Conservation (phyloP, 768 basidiomycete species). For the Rhizopogon salebrosus region DNA sequence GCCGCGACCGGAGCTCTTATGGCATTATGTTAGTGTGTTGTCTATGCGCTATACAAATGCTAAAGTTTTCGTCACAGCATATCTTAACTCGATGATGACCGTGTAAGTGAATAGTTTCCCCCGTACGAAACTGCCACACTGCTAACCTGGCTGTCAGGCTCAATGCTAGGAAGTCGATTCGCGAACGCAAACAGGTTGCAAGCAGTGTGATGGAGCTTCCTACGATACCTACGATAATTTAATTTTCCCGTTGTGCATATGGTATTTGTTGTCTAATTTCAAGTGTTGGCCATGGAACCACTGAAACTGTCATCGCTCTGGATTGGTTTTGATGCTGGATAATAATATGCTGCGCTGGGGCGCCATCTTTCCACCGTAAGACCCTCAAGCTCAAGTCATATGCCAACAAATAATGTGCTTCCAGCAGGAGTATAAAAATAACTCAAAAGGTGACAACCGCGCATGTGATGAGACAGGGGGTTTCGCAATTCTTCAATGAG, state of each 20-base stretch:
- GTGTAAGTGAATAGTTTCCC: conserved; percentile 18
- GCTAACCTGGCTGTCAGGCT: not conserved
- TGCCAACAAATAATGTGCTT: too few relatives aligned
- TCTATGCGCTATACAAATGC: not conserved
- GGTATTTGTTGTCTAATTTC: not conserved
- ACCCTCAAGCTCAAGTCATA: too few relatives aligned
- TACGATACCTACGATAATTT: conserved; percentile 14
- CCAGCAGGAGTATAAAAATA: too few relatives aligned
- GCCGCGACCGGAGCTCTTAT: conserved; percentile 10
- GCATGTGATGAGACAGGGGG: too few relatives aligned
- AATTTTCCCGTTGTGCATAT: not conserved
- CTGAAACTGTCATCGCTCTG: too few relatives aligned
- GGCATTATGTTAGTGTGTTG: conserved; percentile 10
- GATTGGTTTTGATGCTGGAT: too few relatives aligned
- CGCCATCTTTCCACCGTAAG: too few relatives aligned
- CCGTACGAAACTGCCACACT: too few relatives aligned
- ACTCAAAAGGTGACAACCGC: too few relatives aligned
- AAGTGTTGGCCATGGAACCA: too few relatives aligned
- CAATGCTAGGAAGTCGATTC: conserved; percentile 10
- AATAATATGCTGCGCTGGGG: too few relatives aligned
- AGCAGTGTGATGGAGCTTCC: conserved; percentile 11
- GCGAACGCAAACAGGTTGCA: conserved; percentile 5
- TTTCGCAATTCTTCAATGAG: too few relatives aligned
- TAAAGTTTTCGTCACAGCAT: conserved; percentile 8
- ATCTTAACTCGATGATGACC: conserved; percentile 19